Evolutionary conservation across 371 early-diverging fungal genomes (phyloP), one percentile per base, ranked within the genome.

Genomic region (Fennellomyces sp.): DNA sequence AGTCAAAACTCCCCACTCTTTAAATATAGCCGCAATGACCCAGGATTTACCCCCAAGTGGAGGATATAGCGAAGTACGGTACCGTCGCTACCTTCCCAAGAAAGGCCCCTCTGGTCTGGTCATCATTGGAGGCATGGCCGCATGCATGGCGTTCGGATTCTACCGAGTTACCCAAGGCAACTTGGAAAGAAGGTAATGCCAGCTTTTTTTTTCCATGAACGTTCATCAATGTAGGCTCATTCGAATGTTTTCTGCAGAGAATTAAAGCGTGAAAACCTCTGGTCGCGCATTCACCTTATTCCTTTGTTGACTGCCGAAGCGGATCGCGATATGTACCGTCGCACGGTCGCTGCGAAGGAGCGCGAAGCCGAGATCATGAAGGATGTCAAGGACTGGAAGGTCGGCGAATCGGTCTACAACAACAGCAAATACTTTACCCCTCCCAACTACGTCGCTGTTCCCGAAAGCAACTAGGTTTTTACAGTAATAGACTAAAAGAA

Each of bases 221-320:
- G 17, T 39, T 13, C 7, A 39, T 13, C 13, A 33, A 21, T 25
- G 15, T 23, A 35, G 1, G n/a, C n/a, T 45, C 17, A 21, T 45
- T 23, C 19, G 29, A 10, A 39, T 11, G 5, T 39, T 11, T 11
- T 39, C 13, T 36, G 15, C 70, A 95, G 97, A 58, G 97, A 98
- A 70, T 81, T 96, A 26, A 86, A 89, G 58, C 89, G 97, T 63
- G 97, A 97, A 76, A 94, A 95, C 68, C 83, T 89, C 29, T 98
- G 97, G 97, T 75, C 91, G 48, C 90, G 98, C 42, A 93, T 98
- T 66, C 84, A 93, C 81, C 73, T 94, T 36, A 70, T 91, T 30
- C 98, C 98, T 5, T 66, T 97, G 64, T 84, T 97, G 53, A 91
- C 93, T 62, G 97, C 98, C 51, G 98, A 98, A 82, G 72, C 89